Evolutionary conservation across 2,329 filamentous ascomycete species (phyloP).

Genomic region (Orbilia javanica): DNA sequence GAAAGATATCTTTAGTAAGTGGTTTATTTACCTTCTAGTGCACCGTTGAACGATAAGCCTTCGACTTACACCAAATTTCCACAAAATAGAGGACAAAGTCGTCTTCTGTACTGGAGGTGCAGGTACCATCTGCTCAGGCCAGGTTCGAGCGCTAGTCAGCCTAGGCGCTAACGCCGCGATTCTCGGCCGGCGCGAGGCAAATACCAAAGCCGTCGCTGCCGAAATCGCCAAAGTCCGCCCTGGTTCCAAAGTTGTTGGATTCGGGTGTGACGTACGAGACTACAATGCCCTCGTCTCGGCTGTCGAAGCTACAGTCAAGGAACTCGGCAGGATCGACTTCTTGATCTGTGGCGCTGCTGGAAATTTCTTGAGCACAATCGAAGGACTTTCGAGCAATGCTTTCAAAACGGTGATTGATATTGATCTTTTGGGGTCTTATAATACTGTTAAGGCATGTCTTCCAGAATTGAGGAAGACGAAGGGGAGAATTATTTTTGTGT

Average conservation of each 20-base stretch:
- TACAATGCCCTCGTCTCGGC: constrained; percentile 78
- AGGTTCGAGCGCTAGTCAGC: constrained; percentile 89
- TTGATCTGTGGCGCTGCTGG: constrained; percentile 95
- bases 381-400: constrained; percentile 84
- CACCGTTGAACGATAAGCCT: not conserved
- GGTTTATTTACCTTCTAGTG: not conserved
- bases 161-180: constrained; percentile 95
- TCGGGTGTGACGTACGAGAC: constrained; percentile 84
- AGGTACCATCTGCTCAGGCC: constrained; percentile 89
- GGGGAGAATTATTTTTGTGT: constrained; percentile 89
- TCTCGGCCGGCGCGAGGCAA: constrained; percentile 86
- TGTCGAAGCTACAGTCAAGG: constrained; percentile 81
- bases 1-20: constrained; percentile 60
- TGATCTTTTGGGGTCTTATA: constrained; percentile 91
- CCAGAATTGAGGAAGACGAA: constrained; percentile 79
- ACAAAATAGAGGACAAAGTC: constrained; percentile 79
- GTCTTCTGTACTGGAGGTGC: constrained; percentile 95
- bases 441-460: constrained; percentile 91
- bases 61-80: not conserved
- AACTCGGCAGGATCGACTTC: constrained; percentile 90
- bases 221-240: constrained; percentile 83
- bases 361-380: constrained; percentile 91
- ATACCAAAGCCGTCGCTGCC: constrained; percentile 83
- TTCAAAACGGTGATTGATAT: constrained; percentile 98
- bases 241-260: constrained; percentile 86